Conservation (phyloP, 2,329 filamentous ascomycete species). For the Colletotrichum siamense region DNA sequence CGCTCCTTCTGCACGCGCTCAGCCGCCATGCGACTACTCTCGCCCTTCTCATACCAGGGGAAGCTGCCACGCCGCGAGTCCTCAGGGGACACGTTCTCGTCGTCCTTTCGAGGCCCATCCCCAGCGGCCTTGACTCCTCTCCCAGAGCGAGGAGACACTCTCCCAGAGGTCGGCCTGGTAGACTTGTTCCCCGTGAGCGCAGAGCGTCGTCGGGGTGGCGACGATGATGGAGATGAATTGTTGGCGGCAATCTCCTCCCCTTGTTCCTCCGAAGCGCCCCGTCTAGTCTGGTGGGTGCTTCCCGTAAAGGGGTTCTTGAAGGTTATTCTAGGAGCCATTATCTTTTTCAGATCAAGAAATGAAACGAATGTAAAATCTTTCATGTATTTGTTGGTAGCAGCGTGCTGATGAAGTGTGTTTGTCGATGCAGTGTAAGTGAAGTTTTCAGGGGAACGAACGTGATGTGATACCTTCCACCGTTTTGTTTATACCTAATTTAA, state of each 20-base stretch:
- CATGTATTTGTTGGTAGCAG: neutral
- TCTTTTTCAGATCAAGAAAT: neutral
- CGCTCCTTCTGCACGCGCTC: neutral
- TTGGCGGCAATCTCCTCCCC: neutral
- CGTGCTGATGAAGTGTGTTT: neutral
- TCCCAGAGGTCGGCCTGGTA: neutral
- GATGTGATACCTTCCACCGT: neutral
- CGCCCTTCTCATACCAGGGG: neutral
- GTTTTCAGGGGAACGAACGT: neutral
- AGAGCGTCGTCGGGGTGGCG: neutral
- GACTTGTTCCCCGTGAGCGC: neutral
- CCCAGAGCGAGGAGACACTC: neutral
- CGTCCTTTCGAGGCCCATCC: neutral
- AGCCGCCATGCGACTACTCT: neutral
- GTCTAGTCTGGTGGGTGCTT: neutral
- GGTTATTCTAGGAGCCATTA: neutral
- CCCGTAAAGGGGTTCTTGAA: neutral
- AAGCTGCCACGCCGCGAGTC: rapidly evolving
- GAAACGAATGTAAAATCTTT: neutral
- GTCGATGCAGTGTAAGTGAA: neutral
- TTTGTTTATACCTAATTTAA: neutral
- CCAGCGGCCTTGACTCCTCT: neutral
- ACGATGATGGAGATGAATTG: neutral
- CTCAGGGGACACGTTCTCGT: neutral
- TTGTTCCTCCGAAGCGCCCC: neutral